Evolutionary conservation across 768 basidiomycete species (phyloP).

Genomic region (Chiua virens): DNA sequence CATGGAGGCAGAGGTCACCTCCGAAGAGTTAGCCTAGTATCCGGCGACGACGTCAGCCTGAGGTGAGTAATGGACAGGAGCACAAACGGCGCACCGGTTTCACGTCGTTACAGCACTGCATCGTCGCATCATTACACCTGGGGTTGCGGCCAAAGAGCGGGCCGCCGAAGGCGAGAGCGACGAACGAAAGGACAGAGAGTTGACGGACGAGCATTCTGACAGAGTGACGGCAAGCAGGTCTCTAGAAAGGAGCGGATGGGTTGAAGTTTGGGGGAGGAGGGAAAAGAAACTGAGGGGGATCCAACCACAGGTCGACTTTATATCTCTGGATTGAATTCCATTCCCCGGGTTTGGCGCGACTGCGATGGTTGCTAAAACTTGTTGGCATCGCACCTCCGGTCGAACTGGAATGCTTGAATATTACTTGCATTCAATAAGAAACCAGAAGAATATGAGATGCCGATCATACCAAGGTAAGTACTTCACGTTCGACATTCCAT

Average conservation of each 20-base stretch:
- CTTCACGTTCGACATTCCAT: too few relatives aligned
- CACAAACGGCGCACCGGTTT: constrained; percentile 16
- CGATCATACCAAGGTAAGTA: too few relatives aligned
- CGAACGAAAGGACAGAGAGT: constrained; percentile 18
- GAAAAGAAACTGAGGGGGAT: constrained; percentile 6
- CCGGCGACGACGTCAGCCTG: constrained; percentile 2
- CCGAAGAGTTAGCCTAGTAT: constrained; percentile 12
- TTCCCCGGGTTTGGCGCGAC: too few relatives aligned
- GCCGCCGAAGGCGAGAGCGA: constrained; percentile 15
- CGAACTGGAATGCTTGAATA: too few relatives aligned
- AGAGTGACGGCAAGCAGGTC: constrained; percentile 5
- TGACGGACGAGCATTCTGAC: constrained; percentile 14
- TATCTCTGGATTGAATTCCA: constrained; percentile 4
- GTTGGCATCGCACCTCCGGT: too few relatives aligned
- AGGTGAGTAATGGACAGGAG: neutral
- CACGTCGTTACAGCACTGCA: constrained; percentile 22
- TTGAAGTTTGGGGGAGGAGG: constrained; percentile 7
- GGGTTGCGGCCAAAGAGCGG: constrained; percentile 27
- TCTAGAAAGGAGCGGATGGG: constrained; percentile 25
- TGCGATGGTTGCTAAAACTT: too few relatives aligned
- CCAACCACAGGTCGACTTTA: constrained; percentile 14
- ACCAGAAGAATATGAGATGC: too few relatives aligned
- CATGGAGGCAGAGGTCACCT: neutral
- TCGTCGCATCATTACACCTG: constrained; percentile 19
- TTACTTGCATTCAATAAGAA: too few relatives aligned